phyloP scores from a whole-genome alignment of 2,329 filamentous ascomycete genomes.

The Aspergillus sergii region DNA sequence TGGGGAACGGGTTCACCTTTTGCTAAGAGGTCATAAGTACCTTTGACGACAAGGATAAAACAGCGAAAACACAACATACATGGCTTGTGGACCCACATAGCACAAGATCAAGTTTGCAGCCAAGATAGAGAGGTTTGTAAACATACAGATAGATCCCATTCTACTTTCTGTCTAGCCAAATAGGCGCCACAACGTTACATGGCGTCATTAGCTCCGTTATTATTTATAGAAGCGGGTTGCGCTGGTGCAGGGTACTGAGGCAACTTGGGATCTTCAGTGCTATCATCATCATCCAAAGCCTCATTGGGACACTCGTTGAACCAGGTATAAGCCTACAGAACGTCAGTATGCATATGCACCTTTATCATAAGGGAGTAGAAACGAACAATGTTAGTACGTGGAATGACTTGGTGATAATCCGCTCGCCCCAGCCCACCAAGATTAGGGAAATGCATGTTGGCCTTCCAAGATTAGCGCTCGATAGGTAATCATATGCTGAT shows the following conservation, averaged over 20 bases:
- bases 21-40: not conserved
- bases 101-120: not conserved
- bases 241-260: not conserved
- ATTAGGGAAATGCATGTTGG: not conserved
- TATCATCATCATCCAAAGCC: not conserved
- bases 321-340: not conserved
- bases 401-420: constrained; percentile 13
- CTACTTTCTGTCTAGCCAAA: not conserved
- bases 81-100: not conserved
- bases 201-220: not conserved
- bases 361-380: constrained; percentile 1
- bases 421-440: not conserved
- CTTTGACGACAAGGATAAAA: not conserved
- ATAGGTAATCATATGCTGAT: not conserved
- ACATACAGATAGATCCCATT: not conserved
- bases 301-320: not conserved
- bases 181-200: not conserved
- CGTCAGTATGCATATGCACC: not conserved
- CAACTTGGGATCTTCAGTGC: not conserved
- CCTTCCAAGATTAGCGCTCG: not conserved
- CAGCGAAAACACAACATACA: too few species aligned
- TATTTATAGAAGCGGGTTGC: not conserved
- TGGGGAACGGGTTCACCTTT: not conserved
- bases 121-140: not conserved
- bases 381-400: constrained; percentile 26